Percentiles rank a stretch among this genome's conserved stretches.
These are phyloP conservation scores for Phyllosticta ampelicida DNA, from an alignment of 2,329 filamentous ascomycete species.

Conservation along the genomic window DNA sequence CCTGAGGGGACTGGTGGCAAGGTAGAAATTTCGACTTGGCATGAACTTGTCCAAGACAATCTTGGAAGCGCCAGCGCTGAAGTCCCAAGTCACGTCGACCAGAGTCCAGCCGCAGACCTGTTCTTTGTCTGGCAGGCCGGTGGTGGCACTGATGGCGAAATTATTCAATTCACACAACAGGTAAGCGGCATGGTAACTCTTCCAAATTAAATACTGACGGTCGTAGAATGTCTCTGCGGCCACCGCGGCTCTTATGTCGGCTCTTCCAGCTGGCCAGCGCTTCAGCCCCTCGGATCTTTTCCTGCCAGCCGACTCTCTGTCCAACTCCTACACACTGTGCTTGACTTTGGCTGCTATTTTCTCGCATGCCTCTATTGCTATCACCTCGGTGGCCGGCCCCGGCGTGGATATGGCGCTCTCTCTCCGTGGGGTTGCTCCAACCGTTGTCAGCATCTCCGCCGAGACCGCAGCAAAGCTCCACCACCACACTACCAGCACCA, in stretches of 20 bases:
- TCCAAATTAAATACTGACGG: neutral
- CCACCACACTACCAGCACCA: constrained; percentile 46
- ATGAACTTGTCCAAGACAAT: constrained; percentile 68
- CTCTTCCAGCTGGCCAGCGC: constrained; percentile 64
- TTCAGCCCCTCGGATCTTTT: constrained; percentile 68
- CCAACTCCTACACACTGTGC: constrained; percentile 66
- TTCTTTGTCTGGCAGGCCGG: constrained; percentile 56
- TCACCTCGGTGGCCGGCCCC: constrained; percentile 76
- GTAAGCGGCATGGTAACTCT: constrained; percentile 24
- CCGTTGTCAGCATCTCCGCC: constrained; percentile 69
- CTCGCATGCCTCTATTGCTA: constrained; percentile 71
- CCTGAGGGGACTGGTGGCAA: constrained; percentile 64
- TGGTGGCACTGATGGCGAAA: constrained; percentile 43
- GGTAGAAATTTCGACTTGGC: constrained; percentile 83
- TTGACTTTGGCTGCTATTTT: constrained; percentile 75
- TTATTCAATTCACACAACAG: constrained; percentile 69
- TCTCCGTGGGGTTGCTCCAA: constrained; percentile 65
- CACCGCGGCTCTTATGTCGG: constrained; percentile 64
- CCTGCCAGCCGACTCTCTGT: constrained; percentile 71
- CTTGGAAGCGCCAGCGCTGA: constrained; percentile 40
- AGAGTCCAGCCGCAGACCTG: constrained; percentile 37
- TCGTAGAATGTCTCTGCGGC: constrained; percentile 72
- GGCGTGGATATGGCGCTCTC: constrained; percentile 62
- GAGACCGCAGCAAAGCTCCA: constrained; percentile 61
- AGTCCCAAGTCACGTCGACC: constrained; percentile 52